These are phyloP conservation scores for Rhizophora mangle DNA, from an alignment of 345 rosid species.

Conservation along the genomic window DNA sequence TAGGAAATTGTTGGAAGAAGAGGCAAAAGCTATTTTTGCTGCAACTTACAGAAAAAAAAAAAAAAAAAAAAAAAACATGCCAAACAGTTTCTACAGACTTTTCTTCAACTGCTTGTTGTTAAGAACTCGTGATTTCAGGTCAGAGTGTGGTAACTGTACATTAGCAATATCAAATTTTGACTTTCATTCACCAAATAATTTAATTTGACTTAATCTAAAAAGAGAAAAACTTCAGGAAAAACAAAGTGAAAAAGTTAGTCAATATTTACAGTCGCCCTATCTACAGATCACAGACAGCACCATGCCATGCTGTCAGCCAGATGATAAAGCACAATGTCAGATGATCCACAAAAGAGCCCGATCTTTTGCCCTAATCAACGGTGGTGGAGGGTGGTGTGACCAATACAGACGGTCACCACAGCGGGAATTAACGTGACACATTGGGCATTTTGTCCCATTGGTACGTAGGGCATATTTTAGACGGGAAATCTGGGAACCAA, in stretches of 20 bases:
- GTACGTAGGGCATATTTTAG: background rate
- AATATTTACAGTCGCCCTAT: conserved; percentile 1
- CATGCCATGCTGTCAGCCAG: conserved; percentile 13
- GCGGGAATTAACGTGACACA: background rate
- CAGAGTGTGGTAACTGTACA: no score
- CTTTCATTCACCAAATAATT: no score
- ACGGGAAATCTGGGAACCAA: conserved; percentile 32
- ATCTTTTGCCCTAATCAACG: conserved; percentile 22
- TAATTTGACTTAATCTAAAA: no score
- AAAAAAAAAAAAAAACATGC: no score
- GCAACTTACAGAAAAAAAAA: no score
- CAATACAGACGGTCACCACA: conserved; percentile 19
- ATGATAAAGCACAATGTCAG: conserved; percentile 27
- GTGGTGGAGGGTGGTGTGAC: conserved; percentile 34
- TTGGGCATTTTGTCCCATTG: background rate
- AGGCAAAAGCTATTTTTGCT: no score
- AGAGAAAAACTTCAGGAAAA: background rate
- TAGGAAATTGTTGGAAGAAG: no score
- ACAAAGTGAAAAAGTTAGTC: background rate
- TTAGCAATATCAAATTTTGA: no score
- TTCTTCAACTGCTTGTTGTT: background rate
- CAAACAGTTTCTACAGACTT: no score
- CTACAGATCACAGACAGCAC: background rate
- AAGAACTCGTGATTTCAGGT: background rate
- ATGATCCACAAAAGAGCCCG: conserved; percentile 26